Percentiles rank a stretch among this genome's conserved stretches.
These are phyloP conservation scores for Lentinula sp. DNA, from an alignment of 768 basidiomycete genomes.

Conservation along the genomic window DNA sequence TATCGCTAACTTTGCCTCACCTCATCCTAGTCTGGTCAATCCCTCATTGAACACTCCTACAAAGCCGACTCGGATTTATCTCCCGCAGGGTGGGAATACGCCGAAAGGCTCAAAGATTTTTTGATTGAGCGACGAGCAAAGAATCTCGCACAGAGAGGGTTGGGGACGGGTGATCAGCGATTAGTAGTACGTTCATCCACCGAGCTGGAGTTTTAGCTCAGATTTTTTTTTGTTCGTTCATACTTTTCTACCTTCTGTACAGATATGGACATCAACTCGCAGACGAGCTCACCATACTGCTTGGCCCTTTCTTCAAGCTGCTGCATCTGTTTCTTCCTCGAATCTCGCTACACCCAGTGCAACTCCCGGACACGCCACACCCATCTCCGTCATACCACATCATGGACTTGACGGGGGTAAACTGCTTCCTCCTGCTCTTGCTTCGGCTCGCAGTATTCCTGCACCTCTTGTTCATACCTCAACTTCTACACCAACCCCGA, in stretches of 20 bases:
- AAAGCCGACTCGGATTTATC: constrained; percentile 98
- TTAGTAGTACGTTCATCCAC: constrained; percentile 49
- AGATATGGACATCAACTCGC: constrained; percentile 98
- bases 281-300: constrained; percentile 92
- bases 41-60: constrained; percentile 96
- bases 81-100: constrained; percentile 93
- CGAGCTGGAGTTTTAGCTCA: too few species aligned
- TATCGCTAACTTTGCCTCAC: too few species aligned
- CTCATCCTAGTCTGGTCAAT: constrained; percentile 84
- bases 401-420: too few species aligned
- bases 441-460: too few species aligned
- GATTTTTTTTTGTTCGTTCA: too few species aligned
- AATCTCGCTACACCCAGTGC: neutral
- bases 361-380: neutral
- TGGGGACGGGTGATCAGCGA: constrained; percentile 52
- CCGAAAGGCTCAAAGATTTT: constrained; percentile 84
- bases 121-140: constrained; percentile 80
- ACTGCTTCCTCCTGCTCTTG: neutral
- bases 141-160: constrained; percentile 64
- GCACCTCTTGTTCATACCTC: constrained; percentile 6
- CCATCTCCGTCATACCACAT: neutral
- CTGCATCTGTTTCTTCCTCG: constrained; percentile 15
- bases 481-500: constrained; percentile 8
- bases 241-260: neutral
- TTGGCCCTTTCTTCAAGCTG: constrained; percentile 76